Base-by-base conservation (phyloP, 331 rosid genomes). In the Prunus yedoensis region DNA sequence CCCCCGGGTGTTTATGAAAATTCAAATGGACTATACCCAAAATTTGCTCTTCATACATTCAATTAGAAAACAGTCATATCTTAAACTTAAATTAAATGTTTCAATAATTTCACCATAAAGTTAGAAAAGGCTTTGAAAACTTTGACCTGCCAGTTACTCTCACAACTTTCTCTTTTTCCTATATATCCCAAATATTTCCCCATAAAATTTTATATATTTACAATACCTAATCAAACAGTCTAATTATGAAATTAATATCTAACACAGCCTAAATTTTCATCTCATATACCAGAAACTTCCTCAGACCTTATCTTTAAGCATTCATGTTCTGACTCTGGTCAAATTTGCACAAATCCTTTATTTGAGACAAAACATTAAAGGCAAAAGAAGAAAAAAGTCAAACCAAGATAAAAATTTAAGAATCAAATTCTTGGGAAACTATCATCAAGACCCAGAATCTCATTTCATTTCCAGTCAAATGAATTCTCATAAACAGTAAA, bases 361-460 rank as follows among this genome's bases (percentile, higher is more conserved):
- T 35, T 66, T 59, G 62, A 47, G 52, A 23, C 35, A 20, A 9
- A 43, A 70, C 62, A 49, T 27, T 5, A 49, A 49, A 58, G 11
- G 11, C 25, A 30, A 17, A 43, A 21, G 20, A 47, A 45, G 4
- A 41, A 2, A 71, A 50, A 47, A 47, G 53, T 50, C 18, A 35
- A 56, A 49, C 56, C n/a, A 10, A 6, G 18, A 41, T 8, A 66
- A 10, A 38, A 71, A 8, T 5, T 32, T 16, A 66, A 46, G 66
- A 28, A 12, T 45, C 27, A 45, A 10, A 27, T 46, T 21, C 10
- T 54, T 47, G 9, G 18, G 9, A 46, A 60, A 59, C 17, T 63
- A 60, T 62, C 69, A 46, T 15, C 7, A 56, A 78, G 66, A 45
- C 74, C 62, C 77, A 65, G 53, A 65, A 72, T 45, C 50, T 74